Conservation (phyloP, 257 asterid genomes). For the Salvia splendens region DNA sequence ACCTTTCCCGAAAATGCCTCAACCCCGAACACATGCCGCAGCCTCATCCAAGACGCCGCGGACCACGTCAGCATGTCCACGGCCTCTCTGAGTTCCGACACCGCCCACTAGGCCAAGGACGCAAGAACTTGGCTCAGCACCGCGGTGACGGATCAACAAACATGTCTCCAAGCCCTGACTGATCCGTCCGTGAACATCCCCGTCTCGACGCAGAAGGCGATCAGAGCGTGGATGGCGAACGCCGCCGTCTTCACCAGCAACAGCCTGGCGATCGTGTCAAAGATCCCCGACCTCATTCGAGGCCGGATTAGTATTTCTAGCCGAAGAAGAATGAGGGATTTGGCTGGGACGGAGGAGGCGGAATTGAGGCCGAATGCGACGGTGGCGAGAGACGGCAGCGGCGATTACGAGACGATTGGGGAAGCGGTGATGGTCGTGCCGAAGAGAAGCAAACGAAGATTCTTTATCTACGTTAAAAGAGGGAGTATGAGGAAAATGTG, state of each 20-base stretch:
- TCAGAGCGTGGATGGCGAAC: conserved; percentile 16
- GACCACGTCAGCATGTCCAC: conserved; percentile 35
- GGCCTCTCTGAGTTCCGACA: background rate
- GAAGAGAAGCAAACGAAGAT: conserved; percentile 25
- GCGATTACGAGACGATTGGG: conserved; percentile 30
- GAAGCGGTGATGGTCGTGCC: conserved; percentile 40
- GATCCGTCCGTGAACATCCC: conserved; percentile 28
- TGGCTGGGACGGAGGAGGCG: background rate
- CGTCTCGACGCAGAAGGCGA: background rate
- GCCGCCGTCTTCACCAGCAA: conserved; percentile 37
- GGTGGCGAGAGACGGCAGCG: conserved; percentile 39
- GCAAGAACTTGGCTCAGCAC: conserved; percentile 42
- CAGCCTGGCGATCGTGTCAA: conserved; percentile 40
- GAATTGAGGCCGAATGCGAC: conserved; percentile 28
- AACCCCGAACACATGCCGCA: conserved; percentile 22
- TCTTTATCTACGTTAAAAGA: conserved; percentile 35
- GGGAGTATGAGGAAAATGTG: conserved; percentile 36
- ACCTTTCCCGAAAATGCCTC: background rate
- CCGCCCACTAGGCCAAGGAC: conserved; percentile 12
- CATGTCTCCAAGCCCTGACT: conserved; percentile 31
- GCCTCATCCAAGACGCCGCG: conserved; percentile 31
- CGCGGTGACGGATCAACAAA: conserved; percentile 37
- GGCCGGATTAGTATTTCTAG: background rate
- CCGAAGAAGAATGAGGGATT: conserved; percentile 11
- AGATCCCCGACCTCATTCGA: conserved; percentile 6